Percentiles rank a stretch among this genome's conserved stretches.
These are phyloP conservation scores for Gracilaria domingensis DNA, from an alignment of 23 red algal genomes.

Conservation along the genomic window DNA sequence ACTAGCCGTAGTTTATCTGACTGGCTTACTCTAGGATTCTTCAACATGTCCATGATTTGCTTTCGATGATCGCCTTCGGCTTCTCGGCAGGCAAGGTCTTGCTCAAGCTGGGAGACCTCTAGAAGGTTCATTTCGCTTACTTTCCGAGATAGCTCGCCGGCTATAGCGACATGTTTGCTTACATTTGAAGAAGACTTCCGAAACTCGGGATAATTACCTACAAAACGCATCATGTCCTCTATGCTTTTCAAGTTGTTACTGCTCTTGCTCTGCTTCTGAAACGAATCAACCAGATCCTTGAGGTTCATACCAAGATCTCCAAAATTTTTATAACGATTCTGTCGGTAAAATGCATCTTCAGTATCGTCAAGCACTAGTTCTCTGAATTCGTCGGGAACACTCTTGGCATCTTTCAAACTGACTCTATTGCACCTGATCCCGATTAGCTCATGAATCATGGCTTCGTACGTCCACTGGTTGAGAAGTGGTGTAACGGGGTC, in stretches of 20 bases:
- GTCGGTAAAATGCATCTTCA: slow-evolving; percentile 82
- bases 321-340: slow-evolving; percentile 91
- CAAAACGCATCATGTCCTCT: slow-evolving; percentile 92
- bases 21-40: slow-evolving; percentile 46
- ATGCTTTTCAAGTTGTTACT: slow-evolving; percentile 62
- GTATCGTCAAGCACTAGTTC: slow-evolving; percentile 79
- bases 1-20: slow-evolving; percentile 86
- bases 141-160: slow-evolving; percentile 85
- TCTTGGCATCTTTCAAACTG: slow-evolving; percentile 51
- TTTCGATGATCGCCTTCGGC: slow-evolving; percentile 88
- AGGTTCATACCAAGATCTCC: slow-evolving; percentile 92
- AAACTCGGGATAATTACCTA: slow-evolving; percentile 94
- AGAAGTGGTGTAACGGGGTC: slow-evolving; percentile 98
- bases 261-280: slow-evolving; percentile 76
- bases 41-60: slow-evolving; percentile 74
- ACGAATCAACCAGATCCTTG: slow-evolving; percentile 80
- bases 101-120: slow-evolving; percentile 92
- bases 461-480: slow-evolving; percentile 99
- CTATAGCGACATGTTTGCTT: slow-evolving; percentile 92
- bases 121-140: slow-evolving; percentile 80
- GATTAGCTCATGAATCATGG: slow-evolving; percentile 97
- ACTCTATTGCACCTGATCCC: slow-evolving; percentile 84
- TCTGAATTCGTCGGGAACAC: slow-evolving; percentile 70
- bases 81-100: slow-evolving; percentile 93
- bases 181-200: slow-evolving; percentile 82